Conservation (phyloP, 441 rosid genomes). For the Melastoma candidum region DNA sequence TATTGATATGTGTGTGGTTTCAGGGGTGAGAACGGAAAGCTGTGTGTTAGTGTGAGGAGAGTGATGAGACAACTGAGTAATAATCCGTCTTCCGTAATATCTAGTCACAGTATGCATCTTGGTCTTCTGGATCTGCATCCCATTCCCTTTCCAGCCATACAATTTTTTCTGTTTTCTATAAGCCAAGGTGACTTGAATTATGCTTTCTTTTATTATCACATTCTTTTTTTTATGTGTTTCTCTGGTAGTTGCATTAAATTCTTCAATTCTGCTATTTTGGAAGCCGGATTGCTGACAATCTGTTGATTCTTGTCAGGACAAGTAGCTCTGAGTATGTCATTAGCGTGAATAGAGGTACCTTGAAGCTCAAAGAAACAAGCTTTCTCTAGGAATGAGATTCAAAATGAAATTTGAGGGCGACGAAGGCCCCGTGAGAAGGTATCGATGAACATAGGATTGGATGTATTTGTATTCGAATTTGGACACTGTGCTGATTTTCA, state of each 20-base stretch:
- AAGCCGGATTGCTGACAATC: too few species aligned
- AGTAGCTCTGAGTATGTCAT: slow-evolving; percentile 95
- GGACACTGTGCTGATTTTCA: background rate
- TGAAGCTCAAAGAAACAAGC: slow-evolving; percentile 76
- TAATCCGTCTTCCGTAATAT: slow-evolving; percentile 92
- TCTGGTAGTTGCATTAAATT: too few species aligned
- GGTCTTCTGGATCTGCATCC: slow-evolving; percentile 98
- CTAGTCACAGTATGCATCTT: slow-evolving; percentile 99
- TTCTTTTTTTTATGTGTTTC: too few species aligned
- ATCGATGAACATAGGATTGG: slow-evolving; percentile 10
- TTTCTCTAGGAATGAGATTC: slow-evolving; percentile 96
- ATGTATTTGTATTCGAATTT: background rate
- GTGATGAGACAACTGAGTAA: slow-evolving; percentile 92
- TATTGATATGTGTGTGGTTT: background rate
- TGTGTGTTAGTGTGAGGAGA: slow-evolving; percentile 95
- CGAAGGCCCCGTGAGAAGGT: slow-evolving; percentile 98
- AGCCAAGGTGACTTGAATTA: slow-evolving; percentile 58
- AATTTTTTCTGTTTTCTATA: slow-evolving; percentile 89
- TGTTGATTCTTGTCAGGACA: slow-evolving; percentile 46
- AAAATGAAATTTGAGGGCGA: slow-evolving; percentile 99
- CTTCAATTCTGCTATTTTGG: too few species aligned
- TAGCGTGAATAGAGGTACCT: slow-evolving; percentile 72
- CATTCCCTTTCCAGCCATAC: slow-evolving; percentile 78
- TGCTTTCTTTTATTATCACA: background rate
- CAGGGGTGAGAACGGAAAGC: slow-evolving; percentile 94